Base-by-base conservation (phyloP, 2,329 filamentous ascomycete genomes). In the Calonectria pauciramosa region DNA sequence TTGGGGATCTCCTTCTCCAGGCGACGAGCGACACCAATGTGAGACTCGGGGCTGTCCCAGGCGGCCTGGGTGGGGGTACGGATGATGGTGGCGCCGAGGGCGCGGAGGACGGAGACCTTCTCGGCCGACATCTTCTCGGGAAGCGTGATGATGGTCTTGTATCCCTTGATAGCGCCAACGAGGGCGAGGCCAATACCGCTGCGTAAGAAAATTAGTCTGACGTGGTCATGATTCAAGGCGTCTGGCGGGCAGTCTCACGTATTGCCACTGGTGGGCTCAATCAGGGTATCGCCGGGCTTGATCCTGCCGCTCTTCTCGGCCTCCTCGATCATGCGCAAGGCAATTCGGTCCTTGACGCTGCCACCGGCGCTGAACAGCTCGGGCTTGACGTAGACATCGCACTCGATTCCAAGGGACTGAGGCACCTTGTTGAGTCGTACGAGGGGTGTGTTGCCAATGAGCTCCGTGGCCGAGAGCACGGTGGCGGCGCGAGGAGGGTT, bases 81-180 rank as follows among this genome's bases (percentile, higher is more conserved):
- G 85, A 99, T 98, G 86, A 99, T 99, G 83, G 97, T 98, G 52
- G 97, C 97, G 77, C 96, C 96, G 68, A 99, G 91, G 36, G 97
- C 96, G 81, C 96, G 94, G 76, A 99, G 90, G 34, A 99, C 97
- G 2, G 96, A 94, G 49, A 99, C 97, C 87, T 99, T 99, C 87
- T 99, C 97, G 63, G 96, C 94, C 1, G 96, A 98, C 97, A 99
- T 99, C 90, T 99, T 99, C 88, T 99, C 97, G 67, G 97, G 97
- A 59, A 99, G 92, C 14, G 97, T 99, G 85, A 99, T 99, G 87
- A 99, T 99, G 51, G 96, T 97, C 87, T 96, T 96, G 90, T 99
- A 99, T 79, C 96, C 96, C 89, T 98, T 99, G 82, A 99, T 94
- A 20, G 97, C 97, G 72, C 92, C 96, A 23, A 99, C 96, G 41